phyloP scores from a whole-genome alignment of 345 rosid genomes.

The Streptanthus diversifolius region DNA sequence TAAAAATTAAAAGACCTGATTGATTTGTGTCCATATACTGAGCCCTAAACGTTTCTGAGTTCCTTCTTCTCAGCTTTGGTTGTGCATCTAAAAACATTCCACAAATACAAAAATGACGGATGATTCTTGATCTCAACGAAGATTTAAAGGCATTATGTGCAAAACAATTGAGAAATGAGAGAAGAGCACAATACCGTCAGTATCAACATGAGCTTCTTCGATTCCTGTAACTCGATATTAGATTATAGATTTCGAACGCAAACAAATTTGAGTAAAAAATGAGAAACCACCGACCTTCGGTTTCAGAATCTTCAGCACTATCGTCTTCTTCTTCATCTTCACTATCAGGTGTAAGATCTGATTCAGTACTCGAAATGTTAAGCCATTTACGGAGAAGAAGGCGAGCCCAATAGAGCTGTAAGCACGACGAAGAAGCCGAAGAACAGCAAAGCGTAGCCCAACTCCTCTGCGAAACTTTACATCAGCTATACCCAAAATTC shows the following conservation, averaged over 20 bases:
- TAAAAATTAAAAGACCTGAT: conserved; percentile 43
- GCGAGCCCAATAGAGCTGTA: conserved; percentile 72
- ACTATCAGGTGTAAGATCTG: not conserved
- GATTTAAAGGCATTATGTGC: not conserved
- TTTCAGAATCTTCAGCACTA: not conserved
- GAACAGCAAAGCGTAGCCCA: conserved; percentile 39
- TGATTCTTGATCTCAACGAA: not conserved
- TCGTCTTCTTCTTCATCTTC: conserved; percentile 5
- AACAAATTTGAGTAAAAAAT: not conserved
- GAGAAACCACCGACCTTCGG: not conserved
- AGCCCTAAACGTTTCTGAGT: conserved; percentile 74
- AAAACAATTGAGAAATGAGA: not conserved
- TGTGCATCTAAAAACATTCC: conserved; percentile 15
- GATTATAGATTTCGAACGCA: no score
- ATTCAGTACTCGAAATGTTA: conserved; percentile 43
- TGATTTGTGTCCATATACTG: conserved; percentile 82
- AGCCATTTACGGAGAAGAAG: conserved; percentile 69
- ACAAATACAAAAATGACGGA: not conserved
- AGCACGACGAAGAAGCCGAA: conserved; percentile 64
- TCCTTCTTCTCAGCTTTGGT: conserved; percentile 51
- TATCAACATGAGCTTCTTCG: conserved; percentile 8
- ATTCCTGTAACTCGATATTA: conserved; percentile 7
- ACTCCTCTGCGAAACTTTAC: not conserved
- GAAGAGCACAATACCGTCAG: not conserved
- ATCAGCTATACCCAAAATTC: not conserved